phyloP scores from a whole-genome alignment of 352 stramenopile genomes.

The Pythium aquatile region DNA sequence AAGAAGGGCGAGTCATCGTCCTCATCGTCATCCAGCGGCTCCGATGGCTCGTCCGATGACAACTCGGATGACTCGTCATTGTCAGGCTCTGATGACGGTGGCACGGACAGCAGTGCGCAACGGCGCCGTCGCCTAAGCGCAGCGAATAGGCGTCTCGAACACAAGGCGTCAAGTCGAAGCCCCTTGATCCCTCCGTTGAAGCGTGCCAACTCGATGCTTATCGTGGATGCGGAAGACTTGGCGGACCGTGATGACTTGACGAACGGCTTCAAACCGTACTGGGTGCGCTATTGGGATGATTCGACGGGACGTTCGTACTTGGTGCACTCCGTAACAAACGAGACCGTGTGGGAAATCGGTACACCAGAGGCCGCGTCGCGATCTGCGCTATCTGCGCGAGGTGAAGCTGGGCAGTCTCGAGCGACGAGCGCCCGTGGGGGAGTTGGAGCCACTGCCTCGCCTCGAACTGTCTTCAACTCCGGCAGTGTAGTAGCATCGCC shows the following conservation, averaged over 20 bases:
- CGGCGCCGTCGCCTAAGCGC: slow-evolving; percentile 1
- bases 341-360: slow-evolving; percentile 70
- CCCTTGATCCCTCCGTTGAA: slow-evolving; percentile 14
- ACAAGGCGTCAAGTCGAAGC: slow-evolving; percentile 14
- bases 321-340: slow-evolving; percentile 63
- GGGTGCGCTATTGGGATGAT: slow-evolving; percentile 66
- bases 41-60: slow-evolving; percentile 21
- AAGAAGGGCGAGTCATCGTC: slow-evolving; percentile 16
- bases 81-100: slow-evolving; percentile 12
- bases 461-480: slow-evolving; percentile 6
- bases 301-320: slow-evolving; percentile 51
- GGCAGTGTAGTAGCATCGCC: not conserved
- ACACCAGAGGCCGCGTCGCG: not conserved
- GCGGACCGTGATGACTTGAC: slow-evolving; percentile 10
- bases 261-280: slow-evolving; percentile 22
- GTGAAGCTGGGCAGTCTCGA: not conserved
- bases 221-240: slow-evolving; percentile 23
- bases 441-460: not conserved
- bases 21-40: slow-evolving; percentile 11
- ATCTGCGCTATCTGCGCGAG: not conserved
- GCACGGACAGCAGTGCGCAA: slow-evolving; percentile 2
- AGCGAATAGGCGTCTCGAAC: not conserved
- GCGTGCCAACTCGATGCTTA: slow-evolving; percentile 23
- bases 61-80: slow-evolving; percentile 31
- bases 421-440: not conserved